Conservation (phyloP, 2,329 filamentous ascomycete genomes). For the Corynespora cassiicola region DNA sequence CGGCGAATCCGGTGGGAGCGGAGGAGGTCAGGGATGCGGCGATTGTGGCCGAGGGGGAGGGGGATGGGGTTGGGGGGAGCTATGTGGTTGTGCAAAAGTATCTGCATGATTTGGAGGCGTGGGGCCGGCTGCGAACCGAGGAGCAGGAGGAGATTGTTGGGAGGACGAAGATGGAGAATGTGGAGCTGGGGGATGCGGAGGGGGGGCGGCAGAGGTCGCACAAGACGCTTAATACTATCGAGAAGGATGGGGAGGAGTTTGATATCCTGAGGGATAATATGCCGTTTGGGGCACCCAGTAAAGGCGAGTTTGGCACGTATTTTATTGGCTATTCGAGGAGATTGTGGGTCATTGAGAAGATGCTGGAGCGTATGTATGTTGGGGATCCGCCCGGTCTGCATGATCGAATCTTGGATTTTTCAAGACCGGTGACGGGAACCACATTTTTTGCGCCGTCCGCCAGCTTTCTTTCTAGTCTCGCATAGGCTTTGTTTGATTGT, state of each 20-base stretch:
- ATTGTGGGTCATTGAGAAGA: constrained; percentile 65
- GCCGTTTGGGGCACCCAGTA: constrained; percentile 63
- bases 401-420: constrained; percentile 64
- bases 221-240: constrained; percentile 62
- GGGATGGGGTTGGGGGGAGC: constrained; percentile 55
- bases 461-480: too few species aligned
- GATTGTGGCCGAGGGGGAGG: constrained; percentile 52
- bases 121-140: constrained; percentile 56
- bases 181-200: constrained; percentile 61
- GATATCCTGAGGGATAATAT: constrained; percentile 66
- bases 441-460: constrained; percentile 62
- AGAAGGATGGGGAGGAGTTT: constrained; percentile 58
- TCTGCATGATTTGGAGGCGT: constrained; percentile 53
- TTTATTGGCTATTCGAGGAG: constrained; percentile 32
- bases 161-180: constrained; percentile 64
- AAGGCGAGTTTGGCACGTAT: constrained; percentile 63
- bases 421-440: constrained; percentile 58
- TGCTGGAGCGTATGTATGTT: constrained; percentile 65
- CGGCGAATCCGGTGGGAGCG: constrained; percentile 62
- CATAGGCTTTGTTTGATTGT: background rate
- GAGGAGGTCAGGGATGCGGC: constrained; percentile 52
- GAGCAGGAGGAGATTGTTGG: constrained; percentile 64
- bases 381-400: constrained; percentile 61
- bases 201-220: constrained; percentile 45
- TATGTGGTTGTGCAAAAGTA: constrained; percentile 68